A percentile compares a stretch with the other conserved stretches of the same genome.
Evolutionary conservation across 495 filamentous ascomycete genomes (phyloP).

Genomic region (Penicillium nucicola): DNA sequence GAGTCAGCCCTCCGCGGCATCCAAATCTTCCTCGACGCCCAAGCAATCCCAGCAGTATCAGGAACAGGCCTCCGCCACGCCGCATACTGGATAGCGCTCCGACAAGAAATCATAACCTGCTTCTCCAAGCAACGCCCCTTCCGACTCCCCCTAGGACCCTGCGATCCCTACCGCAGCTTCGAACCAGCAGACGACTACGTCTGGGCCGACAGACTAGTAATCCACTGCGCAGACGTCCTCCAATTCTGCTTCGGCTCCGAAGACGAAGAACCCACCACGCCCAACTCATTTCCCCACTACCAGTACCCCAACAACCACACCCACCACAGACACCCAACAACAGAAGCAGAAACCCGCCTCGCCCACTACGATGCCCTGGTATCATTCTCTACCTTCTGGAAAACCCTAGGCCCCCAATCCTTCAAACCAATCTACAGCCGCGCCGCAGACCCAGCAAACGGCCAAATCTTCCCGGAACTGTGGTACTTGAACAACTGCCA

Average conservation of each 20-base stretch:
- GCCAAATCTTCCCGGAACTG: slow-evolving; percentile 34
- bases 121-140: slow-evolving; percentile 30
- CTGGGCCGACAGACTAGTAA: slow-evolving; percentile 28
- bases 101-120: slow-evolving; percentile 31
- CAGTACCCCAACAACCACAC: too few species aligned
- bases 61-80: slow-evolving; percentile 23
- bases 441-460: slow-evolving; percentile 14
- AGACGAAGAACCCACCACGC: slow-evolving; percentile 5
- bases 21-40: slow-evolving; percentile 11
- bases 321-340: not conserved
- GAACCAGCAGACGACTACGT: slow-evolving; percentile 22
- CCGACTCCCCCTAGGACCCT: slow-evolving; percentile 10
- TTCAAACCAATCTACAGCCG: slow-evolving; percentile 24
- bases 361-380: slow-evolving; percentile 18
- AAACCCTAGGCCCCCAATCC: slow-evolving; percentile 12
- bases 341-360: slow-evolving; percentile 7
- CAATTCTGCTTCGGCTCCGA: slow-evolving; percentile 24
- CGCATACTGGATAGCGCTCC: slow-evolving; percentile 28
- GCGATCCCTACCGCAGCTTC: slow-evolving; percentile 15
- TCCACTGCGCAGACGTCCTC: slow-evolving; percentile 26
- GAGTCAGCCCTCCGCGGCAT: slow-evolving; percentile 8
- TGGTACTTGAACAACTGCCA: slow-evolving; percentile 39
- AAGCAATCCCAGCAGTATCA: slow-evolving; percentile 1
- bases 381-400: slow-evolving; percentile 16
- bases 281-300: slow-evolving; percentile 2